Evolutionary conservation across 257 asterid genomes (phyloP).

Genomic region (Solanum arcanum): DNA sequence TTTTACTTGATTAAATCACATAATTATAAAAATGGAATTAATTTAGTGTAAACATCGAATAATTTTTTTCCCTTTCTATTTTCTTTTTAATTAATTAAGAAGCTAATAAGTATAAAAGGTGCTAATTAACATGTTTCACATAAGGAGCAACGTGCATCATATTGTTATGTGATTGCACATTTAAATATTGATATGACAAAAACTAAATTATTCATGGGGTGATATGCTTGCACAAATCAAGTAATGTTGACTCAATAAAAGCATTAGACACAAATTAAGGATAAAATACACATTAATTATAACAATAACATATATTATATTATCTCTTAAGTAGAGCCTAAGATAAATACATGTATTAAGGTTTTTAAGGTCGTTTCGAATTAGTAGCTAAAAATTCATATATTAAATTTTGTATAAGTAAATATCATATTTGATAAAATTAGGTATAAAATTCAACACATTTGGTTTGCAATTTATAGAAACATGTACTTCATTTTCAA

Average conservation of each 20-base stretch:
- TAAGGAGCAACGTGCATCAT: not conserved
- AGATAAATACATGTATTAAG: not conserved
- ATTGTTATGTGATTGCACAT: not conserved
- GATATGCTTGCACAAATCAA: not conserved
- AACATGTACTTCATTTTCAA: too few species aligned
- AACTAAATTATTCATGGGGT: too few species aligned
- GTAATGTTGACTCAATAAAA: not conserved
- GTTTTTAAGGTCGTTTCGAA: not conserved
- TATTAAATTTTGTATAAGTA: not conserved
- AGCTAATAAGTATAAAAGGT: not conserved
- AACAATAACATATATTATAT: not conserved
- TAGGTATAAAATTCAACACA: not conserved
- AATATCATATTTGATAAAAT: not conserved
- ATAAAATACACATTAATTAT: not conserved
- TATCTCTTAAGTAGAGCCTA: not conserved
- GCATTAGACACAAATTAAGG: not conserved
- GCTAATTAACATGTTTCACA: not conserved
- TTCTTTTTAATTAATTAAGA: not conserved
- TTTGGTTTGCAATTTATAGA: not conserved
- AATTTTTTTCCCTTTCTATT: too few species aligned
- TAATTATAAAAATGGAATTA: too few species aligned
- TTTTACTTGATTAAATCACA: too few species aligned
- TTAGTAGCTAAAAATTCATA: not conserved
- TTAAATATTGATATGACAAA: not conserved
- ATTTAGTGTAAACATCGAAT: too few species aligned